These are phyloP conservation scores for Endoconidiophora laricicola DNA, from an alignment of 2,329 filamentous ascomycete genomes.

Conservation along the genomic window DNA sequence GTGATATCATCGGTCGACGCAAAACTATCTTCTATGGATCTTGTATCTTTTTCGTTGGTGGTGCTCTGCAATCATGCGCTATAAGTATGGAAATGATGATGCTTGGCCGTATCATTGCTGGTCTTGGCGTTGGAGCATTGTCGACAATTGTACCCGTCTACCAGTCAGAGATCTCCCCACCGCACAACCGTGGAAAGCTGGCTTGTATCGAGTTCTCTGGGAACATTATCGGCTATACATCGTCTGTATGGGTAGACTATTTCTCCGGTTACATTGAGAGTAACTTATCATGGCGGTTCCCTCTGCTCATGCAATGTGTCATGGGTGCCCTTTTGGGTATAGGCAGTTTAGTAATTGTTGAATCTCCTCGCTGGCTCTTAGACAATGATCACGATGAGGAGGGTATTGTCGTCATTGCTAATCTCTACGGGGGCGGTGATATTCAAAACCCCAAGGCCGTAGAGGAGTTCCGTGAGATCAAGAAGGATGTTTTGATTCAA, in stretches of 20 bases:
- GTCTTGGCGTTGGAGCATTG: conserved; percentile 71
- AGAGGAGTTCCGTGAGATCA: conserved; percentile 96
- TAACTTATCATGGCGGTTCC: conserved; percentile 78
- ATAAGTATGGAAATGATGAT: conserved; percentile 82
- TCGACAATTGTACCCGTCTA: conserved; percentile 90
- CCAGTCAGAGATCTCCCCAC: conserved; percentile 88
- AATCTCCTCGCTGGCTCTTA: conserved; percentile 93
- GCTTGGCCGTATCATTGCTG: conserved; percentile 65
- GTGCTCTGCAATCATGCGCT: conserved; percentile 68
- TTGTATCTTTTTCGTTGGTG: conserved; percentile 69
- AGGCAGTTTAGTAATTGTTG: conserved; percentile 84
- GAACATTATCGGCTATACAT: conserved; percentile 89
- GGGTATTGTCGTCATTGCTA: conserved; percentile 94
- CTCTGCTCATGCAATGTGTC: conserved; percentile 78
- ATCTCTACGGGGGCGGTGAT: conserved; percentile 88
- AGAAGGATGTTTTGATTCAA: conserved; percentile 88
- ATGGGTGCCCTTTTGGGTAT: conserved; percentile 78
- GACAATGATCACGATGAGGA: conserved; percentile 98
- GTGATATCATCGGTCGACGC: conserved; percentile 78
- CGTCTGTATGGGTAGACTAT: conserved; percentile 97
- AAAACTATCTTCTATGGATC: conserved; percentile 89
- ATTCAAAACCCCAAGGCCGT: conserved; percentile 84
- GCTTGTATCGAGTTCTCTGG: conserved; percentile 97
- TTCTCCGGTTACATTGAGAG: conserved; percentile 81
- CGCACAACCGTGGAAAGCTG: conserved; percentile 86